Percentiles rank a stretch among this genome's conserved stretches.
phyloP scores from a whole-genome alignment of 148 eudicot species.

The Camellia granthamiana region DNA sequence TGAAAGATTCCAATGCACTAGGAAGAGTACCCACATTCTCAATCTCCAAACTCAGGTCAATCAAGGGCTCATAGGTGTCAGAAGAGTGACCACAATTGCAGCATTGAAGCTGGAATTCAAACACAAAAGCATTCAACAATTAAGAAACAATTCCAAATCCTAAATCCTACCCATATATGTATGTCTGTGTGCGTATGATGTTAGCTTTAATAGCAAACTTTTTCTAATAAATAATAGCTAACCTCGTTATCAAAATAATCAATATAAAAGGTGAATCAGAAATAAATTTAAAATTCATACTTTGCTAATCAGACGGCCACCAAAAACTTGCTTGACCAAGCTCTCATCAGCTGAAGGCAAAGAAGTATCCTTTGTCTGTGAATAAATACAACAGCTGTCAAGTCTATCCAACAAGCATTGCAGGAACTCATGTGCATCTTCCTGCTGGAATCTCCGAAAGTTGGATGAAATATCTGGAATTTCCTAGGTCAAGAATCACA shows the following conservation, averaged over 20 bases:
- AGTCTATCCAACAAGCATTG: constrained; percentile 81
- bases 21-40: constrained; percentile 53
- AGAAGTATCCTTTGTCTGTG: constrained; percentile 14
- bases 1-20: constrained; percentile 74
- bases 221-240: background rate
- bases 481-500: constrained; percentile 52
- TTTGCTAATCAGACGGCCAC: constrained; percentile 88
- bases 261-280: background rate
- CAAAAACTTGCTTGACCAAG: constrained; percentile 73
- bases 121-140: background rate
- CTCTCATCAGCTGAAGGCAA: constrained; percentile 25
- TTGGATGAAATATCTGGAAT: constrained; percentile 59
- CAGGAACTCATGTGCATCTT: constrained; percentile 94
- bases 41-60: constrained; percentile 88
- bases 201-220: background rate
- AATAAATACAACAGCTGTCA: constrained; percentile 49
- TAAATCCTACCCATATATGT: background rate
- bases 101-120: constrained; percentile 65
- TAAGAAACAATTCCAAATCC: background rate
- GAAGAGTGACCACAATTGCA: constrained; percentile 74
- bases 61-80: constrained; percentile 68
- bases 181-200: background rate
- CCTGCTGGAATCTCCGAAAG: constrained; percentile 76
- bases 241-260: background rate
- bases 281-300: constrained; percentile 29